Conservation (phyloP, 192 early-diverging fungal genomes). For the Rhizoclosmatium globosum region DNA sequence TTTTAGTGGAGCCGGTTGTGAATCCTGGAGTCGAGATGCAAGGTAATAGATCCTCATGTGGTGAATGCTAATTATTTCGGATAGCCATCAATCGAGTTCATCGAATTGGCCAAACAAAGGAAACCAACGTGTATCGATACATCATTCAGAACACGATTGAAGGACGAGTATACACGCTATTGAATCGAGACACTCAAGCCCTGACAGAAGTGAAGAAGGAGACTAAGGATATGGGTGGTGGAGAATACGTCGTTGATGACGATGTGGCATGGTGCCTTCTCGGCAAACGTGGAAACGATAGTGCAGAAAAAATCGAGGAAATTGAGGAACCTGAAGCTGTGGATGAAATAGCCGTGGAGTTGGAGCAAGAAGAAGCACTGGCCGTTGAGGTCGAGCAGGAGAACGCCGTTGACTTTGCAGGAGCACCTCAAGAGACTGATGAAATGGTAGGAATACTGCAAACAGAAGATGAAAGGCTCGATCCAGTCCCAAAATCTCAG, state of each 20-base stretch:
- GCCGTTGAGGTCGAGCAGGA: background rate
- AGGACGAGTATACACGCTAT: constrained; percentile 43
- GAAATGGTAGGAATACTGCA: background rate
- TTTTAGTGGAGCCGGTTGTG: constrained; percentile 63
- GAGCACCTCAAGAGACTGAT: background rate
- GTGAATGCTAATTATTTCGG: background rate
- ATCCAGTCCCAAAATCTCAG: background rate
- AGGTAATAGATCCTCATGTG: constrained; percentile 29
- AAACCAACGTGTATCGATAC: constrained; percentile 60
- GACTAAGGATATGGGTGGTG: constrained; percentile 32
- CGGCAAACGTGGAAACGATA: no score
- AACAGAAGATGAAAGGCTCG: background rate
- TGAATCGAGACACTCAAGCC: background rate
- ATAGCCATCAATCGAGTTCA: constrained; percentile 60
- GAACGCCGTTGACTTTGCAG: no score
- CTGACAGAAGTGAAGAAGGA: constrained; percentile 3
- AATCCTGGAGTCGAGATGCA: constrained; percentile 54
- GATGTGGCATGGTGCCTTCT: constrained; percentile 12
- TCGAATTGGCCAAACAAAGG: constrained; percentile 59
- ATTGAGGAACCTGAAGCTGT: background rate
- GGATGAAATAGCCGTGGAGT: background rate
- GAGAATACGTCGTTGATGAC: constrained; percentile 37
- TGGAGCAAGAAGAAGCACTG: constrained; percentile 13
- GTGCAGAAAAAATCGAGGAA: background rate
- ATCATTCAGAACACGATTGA: constrained; percentile 56